These are phyloP conservation scores for Onygenales sp. DNA, from an alignment of 2,329 filamentous ascomycete species.

Conservation along the genomic window DNA sequence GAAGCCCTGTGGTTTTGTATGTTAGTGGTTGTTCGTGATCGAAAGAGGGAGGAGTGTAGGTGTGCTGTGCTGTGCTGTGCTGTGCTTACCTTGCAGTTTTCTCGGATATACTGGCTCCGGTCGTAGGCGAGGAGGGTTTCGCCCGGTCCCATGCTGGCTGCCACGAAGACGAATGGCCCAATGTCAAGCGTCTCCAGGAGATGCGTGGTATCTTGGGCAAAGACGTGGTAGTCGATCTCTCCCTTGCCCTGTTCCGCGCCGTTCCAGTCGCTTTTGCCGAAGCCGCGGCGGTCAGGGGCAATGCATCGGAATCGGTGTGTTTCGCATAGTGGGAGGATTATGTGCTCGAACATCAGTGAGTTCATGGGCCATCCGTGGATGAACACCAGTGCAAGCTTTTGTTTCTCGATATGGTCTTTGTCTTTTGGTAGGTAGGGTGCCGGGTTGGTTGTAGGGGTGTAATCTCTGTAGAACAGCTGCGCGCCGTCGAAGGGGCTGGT, in stretches of 20 bases:
- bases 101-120: constrained; percentile 11
- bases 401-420: constrained; percentile 5
- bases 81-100: constrained; percentile 13
- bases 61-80: not conserved
- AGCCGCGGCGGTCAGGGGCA: constrained; percentile 21
- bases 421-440: constrained; percentile 5
- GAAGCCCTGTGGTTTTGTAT: constrained; percentile 11
- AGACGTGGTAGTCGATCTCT: constrained; percentile 20
- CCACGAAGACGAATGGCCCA: constrained; percentile 18
- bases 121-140: constrained; percentile 19
- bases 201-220: constrained; percentile 18
- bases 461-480: constrained; percentile 16
- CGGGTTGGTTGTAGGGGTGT: constrained; percentile 13
- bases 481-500: constrained; percentile 14
- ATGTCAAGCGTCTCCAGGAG: constrained; percentile 15
- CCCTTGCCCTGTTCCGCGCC: constrained; percentile 7
- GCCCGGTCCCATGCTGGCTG: constrained; percentile 21
- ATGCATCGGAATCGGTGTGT: constrained; percentile 20
- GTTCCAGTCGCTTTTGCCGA: constrained; percentile 22
- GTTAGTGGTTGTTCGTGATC: not conserved
- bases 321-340: constrained; percentile 19
- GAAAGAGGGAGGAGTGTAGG: not conserved
- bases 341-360: constrained; percentile 19
- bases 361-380: constrained; percentile 25
- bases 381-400: constrained; percentile 16